Evolutionary conservation across 306 rosid species (phyloP).

Genomic region (Malus orientalis): DNA sequence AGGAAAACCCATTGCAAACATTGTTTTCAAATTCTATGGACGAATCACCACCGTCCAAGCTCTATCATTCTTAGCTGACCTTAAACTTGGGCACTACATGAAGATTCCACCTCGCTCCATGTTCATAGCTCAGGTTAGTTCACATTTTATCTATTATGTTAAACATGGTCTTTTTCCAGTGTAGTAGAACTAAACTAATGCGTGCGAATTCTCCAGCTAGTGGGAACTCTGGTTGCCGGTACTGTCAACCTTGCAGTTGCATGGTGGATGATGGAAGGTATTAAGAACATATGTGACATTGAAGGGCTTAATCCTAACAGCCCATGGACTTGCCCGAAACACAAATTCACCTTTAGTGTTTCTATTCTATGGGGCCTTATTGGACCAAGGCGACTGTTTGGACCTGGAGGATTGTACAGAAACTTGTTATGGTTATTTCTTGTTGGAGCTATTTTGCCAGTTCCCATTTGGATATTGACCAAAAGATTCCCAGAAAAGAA

Average conservation of each 20-base stretch:
- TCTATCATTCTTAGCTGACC: slow-evolving; percentile 88
- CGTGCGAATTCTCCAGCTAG: slow-evolving; percentile 39
- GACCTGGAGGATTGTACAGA: slow-evolving; percentile 77
- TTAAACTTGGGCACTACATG: slow-evolving; percentile 97
- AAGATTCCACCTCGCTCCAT: slow-evolving; percentile 93
- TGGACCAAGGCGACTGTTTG: slow-evolving; percentile 75
- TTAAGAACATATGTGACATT: slow-evolving; percentile 62
- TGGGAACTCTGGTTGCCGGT: slow-evolving; percentile 76
- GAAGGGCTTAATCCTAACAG: slow-evolving; percentile 63
- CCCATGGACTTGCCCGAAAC: slow-evolving; percentile 97
- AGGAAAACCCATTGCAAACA: slow-evolving; percentile 91
- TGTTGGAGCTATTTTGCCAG: slow-evolving; percentile 76
- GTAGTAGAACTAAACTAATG: too few relatives aligned
- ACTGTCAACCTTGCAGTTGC: slow-evolving; percentile 83
- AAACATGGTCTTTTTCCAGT: neutral
- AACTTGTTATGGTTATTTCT: slow-evolving; percentile 84
- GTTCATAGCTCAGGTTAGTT: slow-evolving; percentile 77
- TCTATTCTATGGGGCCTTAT: slow-evolving; percentile 95
- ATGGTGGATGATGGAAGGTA: slow-evolving; percentile 93
- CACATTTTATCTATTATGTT: neutral
- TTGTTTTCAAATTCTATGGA: slow-evolving; percentile 88
- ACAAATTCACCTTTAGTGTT: slow-evolving; percentile 80
- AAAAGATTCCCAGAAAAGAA: slow-evolving; percentile 70
- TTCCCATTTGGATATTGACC: slow-evolving; percentile 80
- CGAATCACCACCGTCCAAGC: slow-evolving; percentile 95